Base-by-base conservation (phyloP, 768 basidiomycete genomes). In the Calocera cornea region DNA sequence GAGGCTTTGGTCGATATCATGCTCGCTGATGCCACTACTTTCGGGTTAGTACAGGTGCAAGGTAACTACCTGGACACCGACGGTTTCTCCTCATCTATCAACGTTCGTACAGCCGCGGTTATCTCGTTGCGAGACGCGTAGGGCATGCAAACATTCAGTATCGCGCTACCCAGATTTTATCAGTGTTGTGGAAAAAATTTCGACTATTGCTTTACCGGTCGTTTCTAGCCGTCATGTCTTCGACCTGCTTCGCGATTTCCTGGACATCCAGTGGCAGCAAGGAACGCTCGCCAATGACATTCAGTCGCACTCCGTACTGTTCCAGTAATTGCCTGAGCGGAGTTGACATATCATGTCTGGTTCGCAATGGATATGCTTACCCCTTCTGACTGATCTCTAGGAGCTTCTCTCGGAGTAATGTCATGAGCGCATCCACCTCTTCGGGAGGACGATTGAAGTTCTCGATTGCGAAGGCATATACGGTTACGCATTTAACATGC, bases 401-500 rank as follows among this genome's bases (percentile, higher is more conserved):
- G 33, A 98, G 80, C 69, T 88, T 87, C 17, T 82, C 81, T 74
- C 91, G 86, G 0, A 90, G 89, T 63, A 99, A 76, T n/a, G 79
- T 76, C 92, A 99, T 93, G 71, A 98, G 81, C 1, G 86, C 85
- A 29, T 88, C 85, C 1, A 99, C 92, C 75, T 99, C 97, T 2
- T 87, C 87, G 66, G 83, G 79, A 0, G 88, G 83, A 24, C 97
- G 84, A 69, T 90, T 90, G 79, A 98, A 98, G 78, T 98, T 99
- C 72, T 98, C 95, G 69, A 98, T 93, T 1, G 94, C 85, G 77
- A 99, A 99, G n/a, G 93, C 92, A 72, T 95, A 99, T n/a, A 88
- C 90, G 1, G 92, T 87, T 29, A 98, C 93, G 68, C 89, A 92
- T 68, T 79, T 82, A 63, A 99, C 82, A 14, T 85, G 79, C n/a